A percentile compares a stretch with the other conserved stretches of the same genome.
Conservation (phyloP, 1,284 basidiomycete genomes). For the Abortiporus biennis region DNA sequence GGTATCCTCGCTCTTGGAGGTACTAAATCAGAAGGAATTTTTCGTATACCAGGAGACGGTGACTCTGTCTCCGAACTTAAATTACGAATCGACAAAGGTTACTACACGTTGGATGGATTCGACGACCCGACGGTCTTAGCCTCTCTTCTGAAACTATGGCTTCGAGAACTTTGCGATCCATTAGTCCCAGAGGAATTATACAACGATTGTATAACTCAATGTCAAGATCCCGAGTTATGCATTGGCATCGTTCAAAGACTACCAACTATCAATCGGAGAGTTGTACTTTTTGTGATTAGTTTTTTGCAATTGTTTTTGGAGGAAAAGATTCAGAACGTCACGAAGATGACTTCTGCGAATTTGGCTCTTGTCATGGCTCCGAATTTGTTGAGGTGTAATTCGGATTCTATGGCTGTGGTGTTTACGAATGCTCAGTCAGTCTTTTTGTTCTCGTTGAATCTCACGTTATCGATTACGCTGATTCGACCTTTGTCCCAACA, state of each 20-base stretch:
- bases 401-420: constrained; percentile 77
- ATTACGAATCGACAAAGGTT: constrained; percentile 82
- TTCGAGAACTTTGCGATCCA: constrained; percentile 85
- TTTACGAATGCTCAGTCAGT: constrained; percentile 85
- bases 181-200: constrained; percentile 83
- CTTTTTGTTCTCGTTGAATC: constrained; percentile 5
- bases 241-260: constrained; percentile 70
- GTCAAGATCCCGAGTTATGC: constrained; percentile 61
- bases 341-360: constrained; percentile 85
- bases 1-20: constrained; percentile 87
- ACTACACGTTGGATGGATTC: constrained; percentile 82
- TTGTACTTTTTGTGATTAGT: constrained; percentile 81
- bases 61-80: constrained; percentile 84
- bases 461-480: constrained; percentile 8
- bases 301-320: constrained; percentile 86
- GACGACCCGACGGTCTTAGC: constrained; percentile 87
- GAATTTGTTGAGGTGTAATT: constrained; percentile 78
- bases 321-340: constrained; percentile 61
- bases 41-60: constrained; percentile 83
- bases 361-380: constrained; percentile 84
- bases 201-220: constrained; percentile 76
- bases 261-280: constrained; percentile 79
- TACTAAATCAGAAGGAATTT: constrained; percentile 81
- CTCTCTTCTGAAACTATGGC: constrained; percentile 86
- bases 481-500: too few relatives aligned